Evolutionary conservation across 1,284 basidiomycete genomes (phyloP), one percentile per base, ranked within the genome.

Genomic region (Ganoderma meredithae): DNA sequence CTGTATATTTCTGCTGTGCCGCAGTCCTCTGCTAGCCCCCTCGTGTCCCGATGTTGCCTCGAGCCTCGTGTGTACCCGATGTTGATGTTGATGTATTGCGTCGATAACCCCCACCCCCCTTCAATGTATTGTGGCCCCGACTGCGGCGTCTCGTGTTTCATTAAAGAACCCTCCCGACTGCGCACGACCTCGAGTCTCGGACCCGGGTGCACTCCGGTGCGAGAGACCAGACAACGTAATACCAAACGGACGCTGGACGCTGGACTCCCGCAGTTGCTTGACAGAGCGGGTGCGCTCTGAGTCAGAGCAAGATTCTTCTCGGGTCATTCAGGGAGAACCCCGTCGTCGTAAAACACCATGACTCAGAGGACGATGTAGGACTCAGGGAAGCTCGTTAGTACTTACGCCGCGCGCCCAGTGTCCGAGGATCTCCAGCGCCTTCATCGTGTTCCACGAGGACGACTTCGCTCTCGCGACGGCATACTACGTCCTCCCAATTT

Each of bases 111-210:
- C n/a, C n/a, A n/a, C 43, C 43, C 43, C 47, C 17, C 19, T 44
- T 2, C 43, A 17, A 19, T 44, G 43, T 19, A 8, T 49, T 49
- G 47, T 19, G 19, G 4, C 13, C 40, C n/a, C 5, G 47, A 49
- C 47, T 49, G 47, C 47, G 47, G 22, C 19, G 47, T 49, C n/a
- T n/a, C n/a, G n/a, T n/a, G n/a, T n/a, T 49, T 49, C n/a, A 49
- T 49, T 49, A 22, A 49, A 25, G 47, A 25, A 49, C 47, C 47
- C 9, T n/a, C n/a, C n/a, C 33, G 33, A 25, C 47, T 25, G 47
- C 47, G 47, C 47, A 25, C 47, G 47, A 22, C 47, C 22, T 49
- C 47, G 19, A 25, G 47, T 10, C 33, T 36, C 33, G 33, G 33
- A 36, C 33, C 8, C 33, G 33, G 33, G 33, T 36, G 33, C 33